Base-by-base conservation (phyloP, 208 protist species). In the Acanthamoeba triangularis region DNA sequence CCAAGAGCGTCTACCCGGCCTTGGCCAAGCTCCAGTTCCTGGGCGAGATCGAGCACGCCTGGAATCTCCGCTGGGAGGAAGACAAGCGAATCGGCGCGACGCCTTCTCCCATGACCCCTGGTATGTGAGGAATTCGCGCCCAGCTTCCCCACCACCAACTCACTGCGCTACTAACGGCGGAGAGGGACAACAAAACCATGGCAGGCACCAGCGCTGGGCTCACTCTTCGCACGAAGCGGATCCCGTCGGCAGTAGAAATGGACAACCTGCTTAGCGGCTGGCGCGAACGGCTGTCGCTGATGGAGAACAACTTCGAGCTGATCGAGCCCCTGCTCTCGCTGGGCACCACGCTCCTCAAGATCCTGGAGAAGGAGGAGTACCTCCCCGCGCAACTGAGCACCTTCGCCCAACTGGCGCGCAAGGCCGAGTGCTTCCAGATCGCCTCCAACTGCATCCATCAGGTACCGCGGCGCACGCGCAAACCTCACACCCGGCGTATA, bases 1-100 rank as follows among this genome's bases (percentile, higher is more conserved):
- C 95, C 76, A 96, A 96, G 65, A 96, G 87, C 61, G 92, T 96
- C 20, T 94, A 96, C 69, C 95, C 95, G 76, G 95, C 65, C 5
- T n/a, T 96, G 47, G 95, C 87, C 30, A 94, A 96, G 74, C 78
- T 96, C 4, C 95, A 96, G 54, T 96, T 94, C 67, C 47, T 96
- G 37, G 47, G 92, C 63, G 95, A 96, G 59, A 96, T 96, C 30
- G 85, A 96, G 49, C 30, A 94, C 84, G 93, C 93, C 8, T 95
- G 93, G 93, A 37, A 20, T 59, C 63, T 95, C 2, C 54, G 93
- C 41, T 95, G 93, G 93, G 61, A 72, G 37, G 91, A 94, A 23
- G 52, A 82, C 20, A 85, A 84, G 91, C 59, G 61, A 72, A 72
- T 65, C 18, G 52, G 74, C 14, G 4, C 23, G 33, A 72, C 78